phyloP scores from a whole-genome alignment of 73 alveolate species.

The Uronychia binucleata region DNA sequence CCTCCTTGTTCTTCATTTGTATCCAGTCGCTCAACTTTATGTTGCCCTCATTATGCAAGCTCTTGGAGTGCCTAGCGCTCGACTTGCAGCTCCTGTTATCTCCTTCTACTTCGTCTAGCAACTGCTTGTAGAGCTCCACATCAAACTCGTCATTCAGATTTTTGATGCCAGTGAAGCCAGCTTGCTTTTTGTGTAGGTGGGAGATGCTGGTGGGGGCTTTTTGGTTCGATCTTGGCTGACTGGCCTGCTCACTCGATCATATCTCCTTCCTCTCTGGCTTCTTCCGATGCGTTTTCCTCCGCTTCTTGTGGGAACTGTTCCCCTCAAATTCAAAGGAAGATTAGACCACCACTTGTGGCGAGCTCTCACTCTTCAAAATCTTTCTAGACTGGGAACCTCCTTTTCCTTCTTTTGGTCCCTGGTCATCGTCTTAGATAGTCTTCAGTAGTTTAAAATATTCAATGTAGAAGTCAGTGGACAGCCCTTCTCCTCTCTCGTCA shows the following conservation, averaged over 20 bases:
- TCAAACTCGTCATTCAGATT: not conserved
- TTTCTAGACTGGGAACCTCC: not conserved
- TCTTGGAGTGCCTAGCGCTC: not conserved
- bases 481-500: not conserved
- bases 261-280: not conserved
- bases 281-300: not conserved
- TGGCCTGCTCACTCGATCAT: not conserved
- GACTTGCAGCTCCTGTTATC: not conserved
- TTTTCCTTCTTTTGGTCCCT: not conserved
- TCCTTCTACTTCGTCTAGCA: not conserved
- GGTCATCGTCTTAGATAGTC: conserved; percentile 6
- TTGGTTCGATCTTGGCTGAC: not conserved
- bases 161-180: not conserved
- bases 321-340: not conserved
- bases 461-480: conserved; percentile 13
- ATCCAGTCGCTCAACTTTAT: not conserved
- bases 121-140: not conserved
- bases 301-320: not conserved
- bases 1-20: not conserved
- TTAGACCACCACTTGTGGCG: not conserved
- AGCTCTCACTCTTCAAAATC: not conserved
- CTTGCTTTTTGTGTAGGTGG: too few relatives aligned
- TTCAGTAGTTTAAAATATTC: conserved; percentile 13
- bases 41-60: not conserved
- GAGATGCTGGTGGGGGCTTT: too few relatives aligned